These are phyloP conservation scores for Eutrema yunnanense DNA, from an alignment of 345 rosid species.

Conservation along the genomic window DNA sequence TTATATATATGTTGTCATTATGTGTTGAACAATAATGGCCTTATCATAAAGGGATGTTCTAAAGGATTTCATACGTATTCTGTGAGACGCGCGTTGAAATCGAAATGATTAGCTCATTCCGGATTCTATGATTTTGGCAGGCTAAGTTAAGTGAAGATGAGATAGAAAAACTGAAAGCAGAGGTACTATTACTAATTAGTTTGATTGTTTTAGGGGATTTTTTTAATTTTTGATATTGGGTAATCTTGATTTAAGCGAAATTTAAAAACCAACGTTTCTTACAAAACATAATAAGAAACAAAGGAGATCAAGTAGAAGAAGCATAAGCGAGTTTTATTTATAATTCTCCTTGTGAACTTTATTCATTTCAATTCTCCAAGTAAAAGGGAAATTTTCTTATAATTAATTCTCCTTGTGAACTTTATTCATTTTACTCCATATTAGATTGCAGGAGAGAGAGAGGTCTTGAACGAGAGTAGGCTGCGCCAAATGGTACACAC, in stretches of 20 bases:
- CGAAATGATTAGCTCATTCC: neutral
- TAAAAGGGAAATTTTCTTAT: too few relatives aligned
- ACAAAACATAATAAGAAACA: too few relatives aligned
- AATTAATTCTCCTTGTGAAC: neutral
- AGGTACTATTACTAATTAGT: slow-evolving; percentile 31
- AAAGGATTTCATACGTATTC: too few relatives aligned
- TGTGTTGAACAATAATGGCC: too few relatives aligned
- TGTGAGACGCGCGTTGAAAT: neutral
- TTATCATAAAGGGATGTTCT: too few relatives aligned
- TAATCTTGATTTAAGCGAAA: too few relatives aligned
- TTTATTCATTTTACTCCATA: neutral
- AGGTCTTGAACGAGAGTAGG: slow-evolving; percentile 6
- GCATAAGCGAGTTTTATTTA: too few relatives aligned
- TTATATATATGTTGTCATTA: neutral
- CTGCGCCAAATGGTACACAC: slow-evolving; percentile 7
- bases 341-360: too few relatives aligned
- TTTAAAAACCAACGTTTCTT: too few relatives aligned
- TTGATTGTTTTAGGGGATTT: neutral
- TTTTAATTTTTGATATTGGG: neutral
- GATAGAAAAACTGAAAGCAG: slow-evolving; percentile 33
- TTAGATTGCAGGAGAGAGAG: slow-evolving; percentile 6
- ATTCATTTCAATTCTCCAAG: too few relatives aligned
- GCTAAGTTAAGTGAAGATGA: slow-evolving; percentile 36
- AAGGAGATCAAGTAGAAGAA: too few relatives aligned
- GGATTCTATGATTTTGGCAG: slow-evolving; percentile 29